These are phyloP conservation scores for Wallacemonas sp. DNA, from an alignment of 208 protist species.

Conservation along the genomic window DNA sequence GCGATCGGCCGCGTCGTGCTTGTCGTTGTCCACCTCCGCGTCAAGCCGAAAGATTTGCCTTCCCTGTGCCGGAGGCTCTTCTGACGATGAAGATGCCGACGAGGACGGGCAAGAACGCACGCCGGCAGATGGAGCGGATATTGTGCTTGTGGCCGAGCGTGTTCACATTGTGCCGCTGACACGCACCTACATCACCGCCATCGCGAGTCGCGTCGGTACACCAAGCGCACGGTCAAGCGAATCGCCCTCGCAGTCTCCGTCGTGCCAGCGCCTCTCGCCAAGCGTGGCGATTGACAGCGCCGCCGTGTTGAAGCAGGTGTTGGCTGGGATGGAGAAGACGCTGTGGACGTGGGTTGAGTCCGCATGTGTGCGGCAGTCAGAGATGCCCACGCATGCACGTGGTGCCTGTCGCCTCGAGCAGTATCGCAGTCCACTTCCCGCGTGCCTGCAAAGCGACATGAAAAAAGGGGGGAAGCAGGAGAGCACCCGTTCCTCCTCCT, in stretches of 20 bases:
- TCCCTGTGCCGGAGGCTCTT: neutral
- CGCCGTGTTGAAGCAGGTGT: slow-evolving; percentile 27
- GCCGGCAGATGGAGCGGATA: neutral
- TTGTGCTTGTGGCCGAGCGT: neutral
- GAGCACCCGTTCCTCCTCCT: too few relatives aligned
- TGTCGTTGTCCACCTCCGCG: too few relatives aligned
- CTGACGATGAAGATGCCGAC: neutral
- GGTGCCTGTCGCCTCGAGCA: slow-evolving; percentile 22
- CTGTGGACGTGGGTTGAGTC: slow-evolving; percentile 35
- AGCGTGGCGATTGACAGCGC: slow-evolving; percentile 4
- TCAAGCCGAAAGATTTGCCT: slow-evolving; percentile 7
- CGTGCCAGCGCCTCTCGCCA: neutral
- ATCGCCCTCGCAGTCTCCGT: neutral
- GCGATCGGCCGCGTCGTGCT: too few relatives aligned
- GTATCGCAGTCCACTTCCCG: slow-evolving; percentile 1
- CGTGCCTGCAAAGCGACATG: neutral
- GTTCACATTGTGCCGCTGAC: slow-evolving; percentile 1
- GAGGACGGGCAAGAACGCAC: neutral
- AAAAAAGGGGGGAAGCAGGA: too few relatives aligned
- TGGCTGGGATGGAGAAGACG: slow-evolving; percentile 32
- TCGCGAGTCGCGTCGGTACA: neutral
- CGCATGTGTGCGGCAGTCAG: slow-evolving; percentile 4
- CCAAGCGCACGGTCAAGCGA: neutral
- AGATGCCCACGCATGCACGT: slow-evolving; percentile 17
- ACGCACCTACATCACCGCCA: slow-evolving; percentile 5